Conservation (phyloP, 768 basidiomycete genomes). For the Clitopilus hobsonii region DNA sequence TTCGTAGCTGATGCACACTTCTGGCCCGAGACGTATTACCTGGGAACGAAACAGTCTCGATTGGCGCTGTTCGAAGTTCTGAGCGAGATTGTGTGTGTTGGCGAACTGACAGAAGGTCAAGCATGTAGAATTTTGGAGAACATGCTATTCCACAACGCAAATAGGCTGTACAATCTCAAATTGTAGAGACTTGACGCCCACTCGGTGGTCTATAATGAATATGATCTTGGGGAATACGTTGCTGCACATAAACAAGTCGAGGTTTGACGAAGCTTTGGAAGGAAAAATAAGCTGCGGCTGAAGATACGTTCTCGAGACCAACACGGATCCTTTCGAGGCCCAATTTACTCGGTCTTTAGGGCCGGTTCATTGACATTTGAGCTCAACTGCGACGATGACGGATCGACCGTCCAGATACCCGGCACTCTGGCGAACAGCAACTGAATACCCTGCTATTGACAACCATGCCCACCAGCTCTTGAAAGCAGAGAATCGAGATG, state of each 20-base stretch:
- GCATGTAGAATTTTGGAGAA: slow-evolving; percentile 51
- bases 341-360: no score
- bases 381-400: no score
- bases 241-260: no score
- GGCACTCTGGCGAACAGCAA: slow-evolving; percentile 15
- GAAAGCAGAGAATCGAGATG: slow-evolving; percentile 34
- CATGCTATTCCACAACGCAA: slow-evolving; percentile 65
- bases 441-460: slow-evolving; percentile 57
- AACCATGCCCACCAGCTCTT: slow-evolving; percentile 79
- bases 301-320: no score
- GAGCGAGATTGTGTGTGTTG: slow-evolving; percentile 36
- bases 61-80: slow-evolving; percentile 63
- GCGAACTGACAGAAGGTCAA: slow-evolving; percentile 50
- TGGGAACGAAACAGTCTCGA: slow-evolving; percentile 62
- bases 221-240: no score
- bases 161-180: slow-evolving; percentile 54
- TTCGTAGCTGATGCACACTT: slow-evolving; percentile 56
- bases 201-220: no score
- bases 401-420: no score
- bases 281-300: no score
- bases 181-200: no score
- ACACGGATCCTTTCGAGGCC: no score
- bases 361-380: no score
- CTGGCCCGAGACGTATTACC: slow-evolving; percentile 77
- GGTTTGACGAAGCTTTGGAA: no score